Evolutionary conservation across 78 protist species (phyloP), one percentile per base, ranked within the genome.

Genomic region (Dictyostelium brefeldianum): DNA sequence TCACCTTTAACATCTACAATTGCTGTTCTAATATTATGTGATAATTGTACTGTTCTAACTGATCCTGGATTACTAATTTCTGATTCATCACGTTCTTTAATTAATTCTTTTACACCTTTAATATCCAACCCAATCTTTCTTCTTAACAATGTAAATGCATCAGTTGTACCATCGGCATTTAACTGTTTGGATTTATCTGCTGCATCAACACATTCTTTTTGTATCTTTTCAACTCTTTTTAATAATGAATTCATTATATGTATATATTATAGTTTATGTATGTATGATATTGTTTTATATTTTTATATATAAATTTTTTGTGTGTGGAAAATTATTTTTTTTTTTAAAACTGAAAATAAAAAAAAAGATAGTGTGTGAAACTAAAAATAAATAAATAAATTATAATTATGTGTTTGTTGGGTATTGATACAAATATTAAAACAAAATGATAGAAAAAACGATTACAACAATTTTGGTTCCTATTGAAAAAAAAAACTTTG

Each of bases 41-140:
- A 77, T 15, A 87, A 48, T n/a, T 87, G 77, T 31, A 87, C 92
- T 2, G 92, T 87, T 87, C 92, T 87, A 77, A 87, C 92, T 64
- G 92, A 77, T 1, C 92, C 92, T 87, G 92, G 84, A 22, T 29
- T 29, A 77, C 22, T 77, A 8, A 22, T 50, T 64, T 87, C 92
- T 15, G 92, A 75, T 77, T 87, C 92, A 87, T 87, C 92, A 77
- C 92, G 75, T 64, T 87, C 92, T 47, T 31, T 46, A 50, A 87
- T 87, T 20, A 87, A 48, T 80, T 74, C 78, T 77, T 51, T 74
- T 29, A 87, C 50, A n/a, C 84, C 82, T 50, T 87, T 87, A 43
- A 87, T 77, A 87, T 87, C 92, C n/a, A 87, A 31, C 75, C 92
- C 92, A 77, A 87, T 87, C 64, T 87, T 87, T 50, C 83, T 62